These are phyloP conservation scores for Boletus pseudo-olivaceus DNA, from an alignment of 768 basidiomycete genomes.

Conservation along the genomic window DNA sequence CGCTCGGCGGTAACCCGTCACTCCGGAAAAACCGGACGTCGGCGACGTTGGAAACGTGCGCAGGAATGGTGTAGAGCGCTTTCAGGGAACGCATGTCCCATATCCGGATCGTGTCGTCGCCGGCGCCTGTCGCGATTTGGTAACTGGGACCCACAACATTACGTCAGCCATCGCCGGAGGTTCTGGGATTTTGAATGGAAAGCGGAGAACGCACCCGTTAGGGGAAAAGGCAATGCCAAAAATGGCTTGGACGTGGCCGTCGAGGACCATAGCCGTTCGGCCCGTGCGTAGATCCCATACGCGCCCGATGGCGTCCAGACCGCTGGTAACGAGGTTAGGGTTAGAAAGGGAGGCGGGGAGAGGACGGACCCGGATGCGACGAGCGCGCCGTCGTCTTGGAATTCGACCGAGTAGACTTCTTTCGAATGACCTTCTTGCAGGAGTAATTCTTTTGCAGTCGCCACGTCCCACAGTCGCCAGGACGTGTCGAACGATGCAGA, in stretches of 20 bases:
- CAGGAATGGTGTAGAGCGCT: constrained; percentile 94
- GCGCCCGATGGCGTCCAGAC: constrained; percentile 93
- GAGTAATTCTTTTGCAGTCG: constrained; percentile 73
- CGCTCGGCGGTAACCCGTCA: constrained; percentile 47
- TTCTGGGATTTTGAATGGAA: background rate
- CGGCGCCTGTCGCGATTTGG: constrained; percentile 95
- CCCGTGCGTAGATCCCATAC: constrained; percentile 98
- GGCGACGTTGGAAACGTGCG: constrained; percentile 91
- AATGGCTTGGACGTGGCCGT: constrained; percentile 93
- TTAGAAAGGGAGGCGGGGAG: background rate
- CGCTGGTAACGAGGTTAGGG: constrained; percentile 44
- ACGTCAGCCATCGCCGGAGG: constrained; percentile 9
- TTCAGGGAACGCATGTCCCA: constrained; percentile 97
- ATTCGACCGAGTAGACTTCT: constrained; percentile 94
- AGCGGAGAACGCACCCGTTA: constrained; percentile 67
- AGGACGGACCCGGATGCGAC: constrained; percentile 82
- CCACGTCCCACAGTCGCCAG: constrained; percentile 96
- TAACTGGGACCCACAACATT: constrained; percentile 51
- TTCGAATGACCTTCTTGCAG: constrained; percentile 97
- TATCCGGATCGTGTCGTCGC: constrained; percentile 96
- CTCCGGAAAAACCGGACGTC: constrained; percentile 92
- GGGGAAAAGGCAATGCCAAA: constrained; percentile 91
- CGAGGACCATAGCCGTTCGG: constrained; percentile 94
- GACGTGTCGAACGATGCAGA: constrained; percentile 97
- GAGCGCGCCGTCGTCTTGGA: constrained; percentile 92